Evolutionary conservation across 2,329 filamentous ascomycete species (phyloP).

Genomic region (Aspergillus persii): DNA sequence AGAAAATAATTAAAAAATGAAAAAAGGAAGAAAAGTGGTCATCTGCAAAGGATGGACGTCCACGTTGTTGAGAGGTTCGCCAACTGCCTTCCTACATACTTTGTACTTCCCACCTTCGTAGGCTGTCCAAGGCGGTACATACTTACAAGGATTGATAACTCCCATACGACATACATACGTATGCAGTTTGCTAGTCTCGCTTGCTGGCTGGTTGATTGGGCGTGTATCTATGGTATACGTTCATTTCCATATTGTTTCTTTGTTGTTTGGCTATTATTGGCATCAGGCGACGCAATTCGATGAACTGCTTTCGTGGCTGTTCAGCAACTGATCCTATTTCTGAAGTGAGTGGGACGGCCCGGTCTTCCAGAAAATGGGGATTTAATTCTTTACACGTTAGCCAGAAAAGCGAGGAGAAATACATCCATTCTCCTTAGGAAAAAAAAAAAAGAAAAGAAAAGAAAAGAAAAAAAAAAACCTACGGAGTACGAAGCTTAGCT

Average conservation of each 20-base stretch:
- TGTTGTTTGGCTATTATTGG: background rate
- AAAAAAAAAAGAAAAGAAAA: background rate
- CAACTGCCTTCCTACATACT: background rate
- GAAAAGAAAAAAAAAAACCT: background rate
- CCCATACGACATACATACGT: background rate
- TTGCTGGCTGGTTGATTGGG: background rate
- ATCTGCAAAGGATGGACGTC: slow-evolving; percentile 5
- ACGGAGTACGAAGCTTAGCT: background rate
- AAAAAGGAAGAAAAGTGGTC: background rate
- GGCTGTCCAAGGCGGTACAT: background rate
- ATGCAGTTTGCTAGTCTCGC: background rate
- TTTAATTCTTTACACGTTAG: background rate
- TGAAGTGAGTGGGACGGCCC: background rate
- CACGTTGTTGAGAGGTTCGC: slow-evolving; percentile 10
- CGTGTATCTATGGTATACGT: background rate
- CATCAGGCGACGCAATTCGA: background rate
- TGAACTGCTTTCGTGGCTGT: background rate
- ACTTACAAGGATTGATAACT: background rate
- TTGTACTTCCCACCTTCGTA: too few relatives aligned
- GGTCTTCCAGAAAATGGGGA: background rate
- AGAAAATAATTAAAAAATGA: background rate
- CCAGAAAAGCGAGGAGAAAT: background rate
- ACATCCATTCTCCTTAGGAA: too few relatives aligned
- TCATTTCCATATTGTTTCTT: background rate
- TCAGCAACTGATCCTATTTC: background rate